Conservation (phyloP, 768 basidiomycete species). For the Tubosaeta sp. region DNA sequence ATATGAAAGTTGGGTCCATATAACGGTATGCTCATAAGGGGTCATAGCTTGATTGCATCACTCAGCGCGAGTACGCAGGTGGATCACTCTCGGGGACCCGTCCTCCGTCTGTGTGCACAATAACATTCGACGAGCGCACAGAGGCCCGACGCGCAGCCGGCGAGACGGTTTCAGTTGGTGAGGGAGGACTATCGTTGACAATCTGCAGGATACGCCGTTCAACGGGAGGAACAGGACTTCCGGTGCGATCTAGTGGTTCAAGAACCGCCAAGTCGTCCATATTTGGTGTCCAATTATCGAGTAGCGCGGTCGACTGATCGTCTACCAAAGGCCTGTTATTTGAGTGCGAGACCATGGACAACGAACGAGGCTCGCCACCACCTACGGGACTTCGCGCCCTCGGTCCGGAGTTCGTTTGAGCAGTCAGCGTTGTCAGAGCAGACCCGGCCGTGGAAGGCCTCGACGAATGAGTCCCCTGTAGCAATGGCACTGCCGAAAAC, state of each 20-base stretch:
- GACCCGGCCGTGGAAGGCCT: constrained; percentile 46
- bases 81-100: constrained; percentile 11
- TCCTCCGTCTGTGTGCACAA: constrained; percentile 29
- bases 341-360: constrained; percentile 20
- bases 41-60: constrained; percentile 12
- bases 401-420: constrained; percentile 16
- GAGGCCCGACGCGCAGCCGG: background rate
- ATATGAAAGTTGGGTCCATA: constrained; percentile 10
- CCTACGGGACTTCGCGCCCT: constrained; percentile 4
- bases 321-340: constrained; percentile 9
- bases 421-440: constrained; percentile 23
- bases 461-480: constrained; percentile 24
- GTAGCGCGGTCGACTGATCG: background rate
- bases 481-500: constrained; percentile 21
- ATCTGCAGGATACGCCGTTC: constrained; percentile 29
- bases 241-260: constrained; percentile 16
- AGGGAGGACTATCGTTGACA: constrained; percentile 21
- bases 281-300: constrained; percentile 15
- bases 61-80: constrained; percentile 23
- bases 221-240: constrained; percentile 16
- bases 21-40: constrained; percentile 8
- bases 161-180: constrained; percentile 14
- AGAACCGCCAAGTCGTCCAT: constrained; percentile 16
- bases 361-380: constrained; percentile 10
- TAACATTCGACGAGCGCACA: constrained; percentile 8